Evolutionary conservation across 352 stramenopile genomes (phyloP).

Genomic region (Pythium rhizo-oryzae): DNA sequence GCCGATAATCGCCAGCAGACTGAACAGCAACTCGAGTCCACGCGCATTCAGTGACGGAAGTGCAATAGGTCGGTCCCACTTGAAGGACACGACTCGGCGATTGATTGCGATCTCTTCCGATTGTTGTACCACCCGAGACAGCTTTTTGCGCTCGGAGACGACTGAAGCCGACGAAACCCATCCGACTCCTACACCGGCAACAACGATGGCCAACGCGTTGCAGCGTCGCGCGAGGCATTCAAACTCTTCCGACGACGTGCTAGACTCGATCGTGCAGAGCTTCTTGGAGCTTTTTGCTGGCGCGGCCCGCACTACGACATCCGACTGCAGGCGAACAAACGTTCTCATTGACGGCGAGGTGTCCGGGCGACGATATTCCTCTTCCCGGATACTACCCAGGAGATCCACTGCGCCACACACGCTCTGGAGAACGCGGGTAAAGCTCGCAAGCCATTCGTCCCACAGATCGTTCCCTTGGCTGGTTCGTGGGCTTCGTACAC

Average conservation of each 20-base stretch:
- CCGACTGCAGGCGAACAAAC: conserved; percentile 2
- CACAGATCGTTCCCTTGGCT: neutral
- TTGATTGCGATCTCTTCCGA: neutral
- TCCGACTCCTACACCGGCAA: conserved; percentile 37
- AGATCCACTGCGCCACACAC: conserved; percentile 1
- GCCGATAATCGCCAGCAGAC: conserved; percentile 6
- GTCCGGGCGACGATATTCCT: neutral
- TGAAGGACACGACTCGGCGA: neutral
- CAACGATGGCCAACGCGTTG: conserved; percentile 37
- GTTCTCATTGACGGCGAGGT: neutral
- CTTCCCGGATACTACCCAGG: conserved; percentile 9
- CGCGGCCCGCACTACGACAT: neutral
- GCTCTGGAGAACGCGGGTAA: conserved; percentile 15
- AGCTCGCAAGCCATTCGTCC: conserved; percentile 9
- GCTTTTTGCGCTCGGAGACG: neutral
- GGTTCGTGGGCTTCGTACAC: conserved; percentile 12
- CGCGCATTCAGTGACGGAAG: neutral
- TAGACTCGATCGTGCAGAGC: neutral
- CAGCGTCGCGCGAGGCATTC: conserved; percentile 32
- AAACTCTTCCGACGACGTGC: conserved; percentile 23
- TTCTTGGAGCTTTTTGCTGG: neutral
- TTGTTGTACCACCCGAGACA: neutral
- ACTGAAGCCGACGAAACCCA: conserved; percentile 27
- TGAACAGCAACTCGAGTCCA: neutral
- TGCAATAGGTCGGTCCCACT: neutral